A percentile compares a stretch with the other conserved stretches of the same genome.
Evolutionary conservation across 1,284 basidiomycete species (phyloP).

Genomic region (Leccinum insigne): DNA sequence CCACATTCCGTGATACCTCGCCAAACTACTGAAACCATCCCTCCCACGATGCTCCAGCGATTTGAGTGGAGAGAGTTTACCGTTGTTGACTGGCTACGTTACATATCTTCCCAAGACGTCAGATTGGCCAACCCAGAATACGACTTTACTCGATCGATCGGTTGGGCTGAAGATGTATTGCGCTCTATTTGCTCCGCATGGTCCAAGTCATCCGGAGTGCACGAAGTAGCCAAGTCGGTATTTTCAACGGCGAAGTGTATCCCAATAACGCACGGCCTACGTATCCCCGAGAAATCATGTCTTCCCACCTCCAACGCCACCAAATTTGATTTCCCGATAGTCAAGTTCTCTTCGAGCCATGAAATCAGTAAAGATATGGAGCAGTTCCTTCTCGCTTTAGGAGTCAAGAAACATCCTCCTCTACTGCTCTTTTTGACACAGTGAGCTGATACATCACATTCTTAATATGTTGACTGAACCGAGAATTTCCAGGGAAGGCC

Average conservation of each 20-base stretch:
- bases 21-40: too few relatives aligned
- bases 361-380: constrained; percentile 71
- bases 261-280: constrained; percentile 79
- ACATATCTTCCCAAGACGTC: constrained; percentile 55
- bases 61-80: too few relatives aligned
- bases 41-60: too few relatives aligned
- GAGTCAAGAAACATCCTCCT: constrained; percentile 89
- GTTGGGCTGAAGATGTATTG: constrained; percentile 83
- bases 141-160: constrained; percentile 65
- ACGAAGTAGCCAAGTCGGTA: constrained; percentile 49
- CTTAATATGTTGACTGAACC: neutral
- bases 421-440: constrained; percentile 72
- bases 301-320: constrained; percentile 82
- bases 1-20: too few relatives aligned
- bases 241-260: constrained; percentile 72
- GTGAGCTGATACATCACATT: constrained; percentile 33
- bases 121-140: constrained; percentile 45
- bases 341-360: constrained; percentile 67
- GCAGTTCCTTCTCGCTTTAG: constrained; percentile 70
- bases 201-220: constrained; percentile 43
- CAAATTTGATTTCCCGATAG: constrained; percentile 55
- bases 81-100: constrained; percentile 65
- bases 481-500: too few relatives aligned
- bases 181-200: constrained; percentile 69
- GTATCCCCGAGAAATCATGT: constrained; percentile 75